Percentiles rank a stretch among this genome's conserved stretches.
These are phyloP conservation scores for Stereum hirsutum DNA, from an alignment of 1,284 basidiomycete species.

Conservation along the genomic window DNA sequence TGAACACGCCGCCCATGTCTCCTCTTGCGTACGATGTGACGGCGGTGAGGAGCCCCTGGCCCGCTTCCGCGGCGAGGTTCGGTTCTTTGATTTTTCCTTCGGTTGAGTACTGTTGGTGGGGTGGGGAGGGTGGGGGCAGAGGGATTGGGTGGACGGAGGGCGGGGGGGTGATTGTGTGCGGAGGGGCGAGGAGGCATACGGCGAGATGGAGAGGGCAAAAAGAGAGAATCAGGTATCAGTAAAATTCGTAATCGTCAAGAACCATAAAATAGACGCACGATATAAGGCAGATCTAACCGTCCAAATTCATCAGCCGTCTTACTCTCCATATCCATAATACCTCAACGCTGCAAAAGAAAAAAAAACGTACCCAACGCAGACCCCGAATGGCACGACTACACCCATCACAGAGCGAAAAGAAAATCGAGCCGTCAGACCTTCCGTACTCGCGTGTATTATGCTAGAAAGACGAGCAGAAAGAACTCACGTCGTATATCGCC, in stretches of 20 bases:
- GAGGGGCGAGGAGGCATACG: not conserved
- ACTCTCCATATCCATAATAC: not conserved
- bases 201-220: not conserved
- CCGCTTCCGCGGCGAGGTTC: slow-evolving; percentile 73
- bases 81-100: slow-evolving; percentile 93
- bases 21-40: slow-evolving; percentile 65
- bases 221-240: not conserved
- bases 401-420: not conserved
- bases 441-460: not conserved
- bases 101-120: slow-evolving; percentile 80
- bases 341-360: not conserved
- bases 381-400: slow-evolving; percentile 38
- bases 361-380: slow-evolving; percentile 28
- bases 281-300: slow-evolving; percentile 28
- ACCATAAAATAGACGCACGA: slow-evolving; percentile 17
- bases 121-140: not conserved
- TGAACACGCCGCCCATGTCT: slow-evolving; percentile 70
- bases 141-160: not conserved
- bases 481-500: slow-evolving; percentile 75
- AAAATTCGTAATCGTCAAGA: too few species aligned
- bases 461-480: not conserved
- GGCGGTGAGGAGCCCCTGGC: slow-evolving; percentile 63
- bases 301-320: slow-evolving; percentile 1
- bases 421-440: not conserved
- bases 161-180: too few species aligned